Evolutionary conservation across 164 flowering plant species (phyloP), one percentile per base, ranked within the genome.

Genomic region (Tetracentron sinense): DNA sequence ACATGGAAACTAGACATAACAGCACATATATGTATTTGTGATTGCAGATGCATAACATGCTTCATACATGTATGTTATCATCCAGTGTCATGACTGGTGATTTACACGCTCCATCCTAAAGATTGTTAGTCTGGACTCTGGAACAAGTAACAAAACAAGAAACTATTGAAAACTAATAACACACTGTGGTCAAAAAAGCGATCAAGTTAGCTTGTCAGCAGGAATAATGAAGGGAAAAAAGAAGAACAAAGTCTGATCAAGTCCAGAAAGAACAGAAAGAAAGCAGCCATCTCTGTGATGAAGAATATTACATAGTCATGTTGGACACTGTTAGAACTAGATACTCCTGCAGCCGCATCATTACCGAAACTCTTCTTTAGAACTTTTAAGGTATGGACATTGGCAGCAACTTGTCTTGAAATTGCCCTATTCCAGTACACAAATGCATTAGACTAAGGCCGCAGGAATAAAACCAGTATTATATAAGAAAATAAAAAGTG

Each of bases 391-490:
- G 64, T 55, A 51, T 49, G 54, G n/a, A 62, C 21, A 67, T 63
- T 68, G 21, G 61, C 42, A 23, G 54, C 69, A 63, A 75, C 28
- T 58, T 73, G 81, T 63, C 81, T 74, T 10, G 58, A 51, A 21
- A 75, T 61, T 47, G 62, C 54, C 75, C 89, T 84, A 60, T 54
- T 27, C 57, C 56, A 69, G 53, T 49, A 49, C 33, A 53, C 22
- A 58, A 68, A 47, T 26, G 26, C 6, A 31, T 64, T 17, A 60
- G 58, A 26, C 7, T 23, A 59, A 22, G 29, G 25, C 21, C 58
- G 26, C 21, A 54, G 11, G 22, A 54, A 20, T 19, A 25, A 1
- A 6, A 19, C 20, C 7, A 29, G 44, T 21, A 35, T 22, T 35
- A 3, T 21, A 57, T 20, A 14, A 48, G 6, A 27, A 19, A 6